phyloP scores from a whole-genome alignment of 2,329 filamentous ascomycete species.

The Conoideocrella luteorostrata region DNA sequence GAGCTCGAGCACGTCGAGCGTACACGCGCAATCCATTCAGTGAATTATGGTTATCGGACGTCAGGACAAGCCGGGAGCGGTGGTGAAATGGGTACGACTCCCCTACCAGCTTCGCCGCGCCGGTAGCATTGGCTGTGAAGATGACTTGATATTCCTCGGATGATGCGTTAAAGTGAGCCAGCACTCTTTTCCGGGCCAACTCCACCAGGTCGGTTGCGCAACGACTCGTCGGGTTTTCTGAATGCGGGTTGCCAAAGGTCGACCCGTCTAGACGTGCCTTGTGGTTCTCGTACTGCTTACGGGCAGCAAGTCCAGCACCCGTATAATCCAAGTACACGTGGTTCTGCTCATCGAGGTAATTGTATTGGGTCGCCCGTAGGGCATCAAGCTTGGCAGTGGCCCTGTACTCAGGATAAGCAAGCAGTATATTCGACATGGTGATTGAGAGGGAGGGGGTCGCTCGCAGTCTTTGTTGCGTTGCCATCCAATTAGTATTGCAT shows the following conservation, averaged over 20 bases:
- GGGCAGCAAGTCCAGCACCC: slow-evolving; percentile 29
- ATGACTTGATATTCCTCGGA: slow-evolving; percentile 32
- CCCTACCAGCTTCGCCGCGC: slow-evolving; percentile 30
- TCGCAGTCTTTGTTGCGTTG: no score
- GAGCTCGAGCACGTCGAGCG: slow-evolving; percentile 19
- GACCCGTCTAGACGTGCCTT: slow-evolving; percentile 20
- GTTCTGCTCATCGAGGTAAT: slow-evolving; percentile 15
- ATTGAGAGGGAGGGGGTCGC: no score
- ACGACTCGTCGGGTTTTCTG: slow-evolving; percentile 29
- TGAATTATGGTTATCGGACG: slow-evolving; percentile 37
- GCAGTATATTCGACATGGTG: background rate
- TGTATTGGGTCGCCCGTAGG: background rate
- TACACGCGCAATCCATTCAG: slow-evolving; percentile 33
- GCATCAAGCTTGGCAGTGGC: background rate
- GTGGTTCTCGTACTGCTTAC: slow-evolving; percentile 25
- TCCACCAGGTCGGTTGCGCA: slow-evolving; percentile 28
- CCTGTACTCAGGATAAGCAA: background rate
- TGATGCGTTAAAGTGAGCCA: slow-evolving; percentile 27
- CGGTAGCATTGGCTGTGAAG: slow-evolving; percentile 34
- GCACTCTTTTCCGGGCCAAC: slow-evolving; percentile 22
- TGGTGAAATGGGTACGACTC: slow-evolving; percentile 30
- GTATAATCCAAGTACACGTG: slow-evolving; percentile 37
- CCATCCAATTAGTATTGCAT: no score
- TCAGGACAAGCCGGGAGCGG: slow-evolving; percentile 24
- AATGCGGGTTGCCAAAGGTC: slow-evolving; percentile 35